phyloP scores from a whole-genome alignment of 495 filamentous ascomycete species.

The Penicillium flavigenum region DNA sequence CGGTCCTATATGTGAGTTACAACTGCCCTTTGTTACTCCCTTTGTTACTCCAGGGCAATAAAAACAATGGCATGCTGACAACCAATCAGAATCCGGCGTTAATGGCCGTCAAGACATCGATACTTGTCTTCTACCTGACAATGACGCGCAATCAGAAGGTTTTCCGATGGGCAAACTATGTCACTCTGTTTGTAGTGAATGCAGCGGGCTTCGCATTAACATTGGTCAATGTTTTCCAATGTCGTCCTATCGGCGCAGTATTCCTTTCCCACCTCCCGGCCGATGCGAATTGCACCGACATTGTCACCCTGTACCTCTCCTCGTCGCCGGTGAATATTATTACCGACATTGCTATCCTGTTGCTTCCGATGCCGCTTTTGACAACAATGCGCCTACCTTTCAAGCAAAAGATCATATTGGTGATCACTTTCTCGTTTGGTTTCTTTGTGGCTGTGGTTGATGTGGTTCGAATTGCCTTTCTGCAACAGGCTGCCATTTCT shows the following conservation, averaged over 20 bases:
- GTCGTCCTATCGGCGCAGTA: slow-evolving; percentile 66
- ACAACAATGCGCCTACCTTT: slow-evolving; percentile 79
- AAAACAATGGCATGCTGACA: slow-evolving; percentile 2
- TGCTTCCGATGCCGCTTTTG: slow-evolving; percentile 83
- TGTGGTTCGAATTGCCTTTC: slow-evolving; percentile 84
- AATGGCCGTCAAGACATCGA: slow-evolving; percentile 76
- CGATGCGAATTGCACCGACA: slow-evolving; percentile 61
- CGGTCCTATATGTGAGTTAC: slow-evolving; percentile 72
- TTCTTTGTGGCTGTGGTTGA: slow-evolving; percentile 86
- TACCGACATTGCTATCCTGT: slow-evolving; percentile 79
- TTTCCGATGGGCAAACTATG: slow-evolving; percentile 68
- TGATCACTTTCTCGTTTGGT: slow-evolving; percentile 79
- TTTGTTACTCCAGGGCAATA: background rate
- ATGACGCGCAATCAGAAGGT: slow-evolving; percentile 72
- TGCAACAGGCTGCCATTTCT: slow-evolving; percentile 66
- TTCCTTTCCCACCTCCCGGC: slow-evolving; percentile 49
- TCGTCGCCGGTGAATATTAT: slow-evolving; percentile 81
- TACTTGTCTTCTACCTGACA: slow-evolving; percentile 82
- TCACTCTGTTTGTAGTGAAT: slow-evolving; percentile 71
- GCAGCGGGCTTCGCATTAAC: slow-evolving; percentile 74
- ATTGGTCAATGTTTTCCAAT: slow-evolving; percentile 86
- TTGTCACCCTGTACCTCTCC: slow-evolving; percentile 79
- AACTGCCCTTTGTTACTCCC: background rate
- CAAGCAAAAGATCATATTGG: slow-evolving; percentile 80
- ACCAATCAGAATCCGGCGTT: slow-evolving; percentile 76